These are phyloP conservation scores for Torulaspora maleeae DNA, from an alignment of 805 yeast genomes.

Conservation along the genomic window DNA sequence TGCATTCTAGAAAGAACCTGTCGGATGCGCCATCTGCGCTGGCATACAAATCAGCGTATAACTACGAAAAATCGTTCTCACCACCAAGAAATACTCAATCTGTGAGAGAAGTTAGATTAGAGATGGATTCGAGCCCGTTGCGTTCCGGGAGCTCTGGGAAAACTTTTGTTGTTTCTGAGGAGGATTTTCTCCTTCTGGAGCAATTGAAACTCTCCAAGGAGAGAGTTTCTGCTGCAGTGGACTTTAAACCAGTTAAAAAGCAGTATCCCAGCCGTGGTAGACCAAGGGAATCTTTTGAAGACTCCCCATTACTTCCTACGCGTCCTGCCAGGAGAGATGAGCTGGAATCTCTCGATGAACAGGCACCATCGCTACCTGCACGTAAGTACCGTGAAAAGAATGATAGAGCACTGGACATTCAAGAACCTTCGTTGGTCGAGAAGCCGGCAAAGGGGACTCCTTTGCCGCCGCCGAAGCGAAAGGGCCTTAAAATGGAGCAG, in stretches of 20 bases:
- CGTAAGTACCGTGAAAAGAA: not conserved
- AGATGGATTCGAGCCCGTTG: not conserved
- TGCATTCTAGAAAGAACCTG: not conserved
- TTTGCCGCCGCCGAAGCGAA: not conserved
- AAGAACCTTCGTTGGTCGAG: not conserved
- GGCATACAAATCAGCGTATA: slow-evolving; percentile 31
- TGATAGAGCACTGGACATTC: not conserved
- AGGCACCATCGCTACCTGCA: slow-evolving; percentile 1
- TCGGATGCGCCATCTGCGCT: slow-evolving; percentile 9
- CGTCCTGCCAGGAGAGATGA: slow-evolving; percentile 2
- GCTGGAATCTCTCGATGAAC: not conserved
- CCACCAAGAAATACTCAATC: slow-evolving; percentile 19
- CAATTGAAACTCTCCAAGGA: slow-evolving; percentile 14
- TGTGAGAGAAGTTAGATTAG: slow-evolving; percentile 8
- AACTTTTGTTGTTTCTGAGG: slow-evolving; percentile 26
- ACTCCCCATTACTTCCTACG: slow-evolving; percentile 3
- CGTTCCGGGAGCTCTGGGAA: not conserved
- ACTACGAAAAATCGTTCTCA: slow-evolving; percentile 31
- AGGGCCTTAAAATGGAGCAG: not conserved
- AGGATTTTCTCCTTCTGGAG: slow-evolving; percentile 29
- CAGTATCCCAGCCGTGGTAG: slow-evolving; percentile 27
- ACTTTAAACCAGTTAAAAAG: not conserved
- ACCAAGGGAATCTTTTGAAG: slow-evolving; percentile 16
- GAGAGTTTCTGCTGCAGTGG: not conserved
- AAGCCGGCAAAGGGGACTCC: not conserved